phyloP scores from a whole-genome alignment of 2,329 filamentous ascomycete genomes.

The Beauveria sp. region DNA sequence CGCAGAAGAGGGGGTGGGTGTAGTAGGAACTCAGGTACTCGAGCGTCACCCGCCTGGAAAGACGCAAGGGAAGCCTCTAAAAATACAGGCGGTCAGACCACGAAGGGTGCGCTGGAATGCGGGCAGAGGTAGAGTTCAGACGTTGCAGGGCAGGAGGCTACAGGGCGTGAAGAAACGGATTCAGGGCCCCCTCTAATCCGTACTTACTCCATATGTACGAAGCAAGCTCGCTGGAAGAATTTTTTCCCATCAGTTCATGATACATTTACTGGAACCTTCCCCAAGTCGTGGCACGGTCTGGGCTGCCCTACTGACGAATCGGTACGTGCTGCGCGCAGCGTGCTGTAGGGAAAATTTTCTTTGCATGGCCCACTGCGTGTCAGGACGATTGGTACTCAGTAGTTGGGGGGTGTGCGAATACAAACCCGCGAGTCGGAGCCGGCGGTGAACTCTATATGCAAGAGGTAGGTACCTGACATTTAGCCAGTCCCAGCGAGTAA shows the following conservation, averaged over 20 bases:
- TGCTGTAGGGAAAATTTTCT: not conserved
- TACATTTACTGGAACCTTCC: no score
- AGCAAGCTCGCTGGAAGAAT: not conserved
- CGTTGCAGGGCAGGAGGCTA: not conserved
- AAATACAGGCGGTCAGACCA: not conserved
- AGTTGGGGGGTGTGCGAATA: no score
- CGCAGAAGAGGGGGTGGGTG: not conserved
- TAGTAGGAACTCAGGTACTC: slow-evolving; percentile 4
- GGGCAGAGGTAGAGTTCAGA: not conserved
- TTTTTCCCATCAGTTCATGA: not conserved
- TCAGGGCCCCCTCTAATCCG: no score
- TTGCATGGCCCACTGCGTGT: not conserved
- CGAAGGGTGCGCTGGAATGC: not conserved
- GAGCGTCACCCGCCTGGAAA: not conserved
- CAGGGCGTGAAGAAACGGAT: not conserved
- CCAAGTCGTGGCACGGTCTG: no score
- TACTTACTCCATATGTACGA: no score
- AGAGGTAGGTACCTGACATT: not conserved
- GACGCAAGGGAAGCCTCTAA: not conserved
- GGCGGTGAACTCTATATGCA: not conserved
- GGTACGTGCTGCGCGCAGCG: no score
- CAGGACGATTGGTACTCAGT: no score
- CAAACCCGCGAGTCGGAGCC: no score
- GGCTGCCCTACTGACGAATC: no score
- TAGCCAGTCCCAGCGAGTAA: not conserved